Percentiles rank a stretch among this genome's conserved stretches.
These are phyloP conservation scores for Coniosporium tulheliwenetii DNA, from an alignment of 2,329 filamentous ascomycete species.

Conservation along the genomic window DNA sequence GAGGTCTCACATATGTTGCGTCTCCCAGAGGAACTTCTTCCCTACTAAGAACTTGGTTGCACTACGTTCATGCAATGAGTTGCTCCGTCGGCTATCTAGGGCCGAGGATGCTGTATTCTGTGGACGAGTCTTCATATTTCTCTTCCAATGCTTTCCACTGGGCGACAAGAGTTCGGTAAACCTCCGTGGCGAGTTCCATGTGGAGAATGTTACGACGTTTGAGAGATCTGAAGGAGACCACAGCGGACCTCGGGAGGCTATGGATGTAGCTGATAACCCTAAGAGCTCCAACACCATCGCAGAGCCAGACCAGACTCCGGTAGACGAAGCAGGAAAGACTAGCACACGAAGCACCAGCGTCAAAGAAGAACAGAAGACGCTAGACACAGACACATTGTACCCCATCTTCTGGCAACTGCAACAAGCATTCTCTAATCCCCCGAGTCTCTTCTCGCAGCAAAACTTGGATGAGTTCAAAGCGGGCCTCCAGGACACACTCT, in stretches of 20 bases:
- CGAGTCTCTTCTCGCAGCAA: constrained; percentile 56
- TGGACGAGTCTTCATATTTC: constrained; percentile 92
- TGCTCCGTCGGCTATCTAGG: constrained; percentile 82
- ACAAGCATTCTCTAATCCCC: constrained; percentile 80
- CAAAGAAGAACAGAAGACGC: constrained; percentile 7
- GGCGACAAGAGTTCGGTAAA: constrained; percentile 98
- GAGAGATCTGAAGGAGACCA: constrained; percentile 36
- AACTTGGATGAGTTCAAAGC: constrained; percentile 52
- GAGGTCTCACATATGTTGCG: background rate
- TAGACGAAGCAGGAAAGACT: constrained; percentile 8
- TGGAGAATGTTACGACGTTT: constrained; percentile 82
- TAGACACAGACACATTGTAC: constrained; percentile 63
- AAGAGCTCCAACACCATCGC: constrained; percentile 22
- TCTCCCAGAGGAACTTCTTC: constrained; percentile 40
- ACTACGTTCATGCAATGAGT: constrained; percentile 85
- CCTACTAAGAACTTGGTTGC: constrained; percentile 78
- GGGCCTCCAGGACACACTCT: constrained; percentile 45
- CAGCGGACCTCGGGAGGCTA: constrained; percentile 13
- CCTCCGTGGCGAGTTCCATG: constrained; percentile 84
- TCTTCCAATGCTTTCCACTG: constrained; percentile 94
- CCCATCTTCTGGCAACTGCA: constrained; percentile 91
- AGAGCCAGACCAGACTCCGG: background rate
- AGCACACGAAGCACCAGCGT: constrained; percentile 8
- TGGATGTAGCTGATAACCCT: constrained; percentile 38
- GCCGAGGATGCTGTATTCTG: constrained; percentile 97